Percentiles rank a stretch among this genome's conserved stretches.
These are phyloP conservation scores for Lentinula raphanica DNA, from an alignment of 768 basidiomycete species.

Conservation along the genomic window DNA sequence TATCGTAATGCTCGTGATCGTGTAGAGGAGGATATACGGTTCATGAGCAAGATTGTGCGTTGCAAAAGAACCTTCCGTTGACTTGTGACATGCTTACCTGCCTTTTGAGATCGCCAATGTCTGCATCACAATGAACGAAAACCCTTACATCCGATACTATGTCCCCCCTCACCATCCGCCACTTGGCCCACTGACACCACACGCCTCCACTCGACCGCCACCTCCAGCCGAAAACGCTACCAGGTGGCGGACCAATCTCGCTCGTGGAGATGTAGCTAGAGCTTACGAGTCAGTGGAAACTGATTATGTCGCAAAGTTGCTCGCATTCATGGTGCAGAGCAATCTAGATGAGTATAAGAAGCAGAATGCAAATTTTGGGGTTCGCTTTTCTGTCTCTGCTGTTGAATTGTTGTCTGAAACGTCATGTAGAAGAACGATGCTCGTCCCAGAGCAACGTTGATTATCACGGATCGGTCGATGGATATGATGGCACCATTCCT, in stretches of 20 bases:
- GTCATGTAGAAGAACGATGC: slow-evolving; percentile 49
- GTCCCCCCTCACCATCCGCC: slow-evolving; percentile 77
- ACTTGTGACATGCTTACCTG: background rate
- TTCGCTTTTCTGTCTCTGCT: slow-evolving; percentile 33
- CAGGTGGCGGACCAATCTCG: slow-evolving; percentile 80
- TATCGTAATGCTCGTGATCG: slow-evolving; percentile 63
- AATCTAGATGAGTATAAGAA: slow-evolving; percentile 86
- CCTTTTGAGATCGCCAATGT: slow-evolving; percentile 71
- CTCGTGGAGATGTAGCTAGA: slow-evolving; percentile 64
- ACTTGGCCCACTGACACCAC: slow-evolving; percentile 75
- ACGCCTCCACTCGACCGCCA: slow-evolving; percentile 57
- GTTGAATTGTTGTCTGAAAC: background rate
- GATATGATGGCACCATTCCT: slow-evolving; percentile 86
- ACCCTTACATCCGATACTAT: slow-evolving; percentile 91
- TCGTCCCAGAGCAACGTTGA: slow-evolving; percentile 72
- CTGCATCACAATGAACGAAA: slow-evolving; percentile 87
- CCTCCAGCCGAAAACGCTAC: slow-evolving; percentile 57
- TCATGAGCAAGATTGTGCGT: slow-evolving; percentile 64
- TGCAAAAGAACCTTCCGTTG: background rate
- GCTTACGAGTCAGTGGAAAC: slow-evolving; percentile 65
- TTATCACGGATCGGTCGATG: slow-evolving; percentile 96
- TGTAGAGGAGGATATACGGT: slow-evolving; percentile 84
- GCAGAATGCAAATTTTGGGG: slow-evolving; percentile 81
- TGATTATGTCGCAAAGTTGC: slow-evolving; percentile 73
- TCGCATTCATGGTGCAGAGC: slow-evolving; percentile 82